phyloP scores from a whole-genome alignment of 2,329 filamentous ascomycete species.

The Exophiala sp. region DNA sequence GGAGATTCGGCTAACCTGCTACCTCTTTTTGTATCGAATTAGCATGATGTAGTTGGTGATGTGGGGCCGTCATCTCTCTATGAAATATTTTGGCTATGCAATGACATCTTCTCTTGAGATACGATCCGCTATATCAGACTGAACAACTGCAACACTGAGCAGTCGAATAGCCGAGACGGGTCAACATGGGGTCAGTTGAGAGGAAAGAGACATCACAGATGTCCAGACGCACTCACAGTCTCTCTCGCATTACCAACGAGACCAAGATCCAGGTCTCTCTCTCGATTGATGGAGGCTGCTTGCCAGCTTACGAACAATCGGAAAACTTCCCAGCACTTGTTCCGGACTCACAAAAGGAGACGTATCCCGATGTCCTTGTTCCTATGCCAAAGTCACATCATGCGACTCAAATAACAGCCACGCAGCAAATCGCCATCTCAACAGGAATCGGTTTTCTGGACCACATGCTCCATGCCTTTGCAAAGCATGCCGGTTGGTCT shows the following conservation, averaged over 20 bases:
- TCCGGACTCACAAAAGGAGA: conserved; percentile 32
- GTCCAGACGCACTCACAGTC: conserved; percentile 67
- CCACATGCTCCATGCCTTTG: conserved; percentile 96
- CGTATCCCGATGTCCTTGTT: conserved; percentile 44
- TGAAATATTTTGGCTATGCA: background rate
- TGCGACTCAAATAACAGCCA: conserved; percentile 77
- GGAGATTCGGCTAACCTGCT: conserved; percentile 9
- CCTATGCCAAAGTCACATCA: conserved; percentile 57
- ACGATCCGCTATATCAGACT: background rate
- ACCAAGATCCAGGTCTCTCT: conserved; percentile 92
- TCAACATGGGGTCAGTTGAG: conserved; percentile 25
- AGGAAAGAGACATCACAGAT: conserved; percentile 5
- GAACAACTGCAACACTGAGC: background rate
- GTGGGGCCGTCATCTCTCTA: conserved; percentile 6
- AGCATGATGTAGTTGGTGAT: background rate
- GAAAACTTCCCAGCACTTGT: conserved; percentile 22
- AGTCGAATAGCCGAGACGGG: background rate
- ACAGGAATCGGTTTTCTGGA: conserved; percentile 97
- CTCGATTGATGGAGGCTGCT: conserved; percentile 80
- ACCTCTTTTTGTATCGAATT: background rate
- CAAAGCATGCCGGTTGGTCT: conserved; percentile 95
- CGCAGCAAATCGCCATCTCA: conserved; percentile 80
- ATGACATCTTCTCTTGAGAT: background rate
- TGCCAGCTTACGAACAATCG: conserved; percentile 24
- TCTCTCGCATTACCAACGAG: conserved; percentile 93